These are phyloP conservation scores for Lotus japonicus DNA, from an alignment of 306 rosid species.

Conservation along the genomic window DNA sequence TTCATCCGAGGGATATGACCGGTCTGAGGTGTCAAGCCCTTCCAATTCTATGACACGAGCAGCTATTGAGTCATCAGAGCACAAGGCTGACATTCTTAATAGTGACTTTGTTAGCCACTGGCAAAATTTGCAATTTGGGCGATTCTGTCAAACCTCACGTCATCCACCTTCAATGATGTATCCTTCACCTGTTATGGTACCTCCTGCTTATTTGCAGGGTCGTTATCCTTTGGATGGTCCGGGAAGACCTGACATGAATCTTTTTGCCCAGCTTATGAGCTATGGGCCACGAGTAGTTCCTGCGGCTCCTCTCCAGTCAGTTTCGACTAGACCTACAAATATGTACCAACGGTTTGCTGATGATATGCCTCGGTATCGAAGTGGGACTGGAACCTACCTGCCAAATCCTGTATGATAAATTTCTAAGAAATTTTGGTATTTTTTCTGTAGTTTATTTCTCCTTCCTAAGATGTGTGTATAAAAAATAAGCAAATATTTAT, in stretches of 20 bases:
- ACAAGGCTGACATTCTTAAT: conserved; percentile 71
- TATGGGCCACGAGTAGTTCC: conserved; percentile 74
- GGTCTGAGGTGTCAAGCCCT: conserved; percentile 46
- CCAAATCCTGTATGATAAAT: conserved; percentile 90
- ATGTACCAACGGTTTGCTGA: conserved; percentile 67
- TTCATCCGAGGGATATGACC: conserved; percentile 53
- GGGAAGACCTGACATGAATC: conserved; percentile 81
- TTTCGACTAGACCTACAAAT: conserved; percentile 68
- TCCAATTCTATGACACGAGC: conserved; percentile 42
- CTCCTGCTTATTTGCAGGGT: conserved; percentile 84
- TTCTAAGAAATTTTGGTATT: not conserved
- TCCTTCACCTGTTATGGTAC: conserved; percentile 56
- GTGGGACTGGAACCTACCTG: conserved; percentile 95
- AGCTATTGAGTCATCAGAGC: conserved; percentile 41
- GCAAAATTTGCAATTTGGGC: conserved; percentile 77
- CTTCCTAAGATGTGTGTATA: not conserved
- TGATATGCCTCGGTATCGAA: conserved; percentile 79
- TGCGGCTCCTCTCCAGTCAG: conserved; percentile 59
- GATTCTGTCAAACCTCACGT: conserved; percentile 58
- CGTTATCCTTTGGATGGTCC: conserved; percentile 88
- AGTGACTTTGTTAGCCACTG: conserved; percentile 81
- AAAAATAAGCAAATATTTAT: not conserved
- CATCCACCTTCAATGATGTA: conserved; percentile 43
- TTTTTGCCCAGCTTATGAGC: conserved; percentile 47
- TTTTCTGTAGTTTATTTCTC: not conserved